Conservation (phyloP, 1,284 basidiomycete species). For the Cerrena zonata region DNA sequence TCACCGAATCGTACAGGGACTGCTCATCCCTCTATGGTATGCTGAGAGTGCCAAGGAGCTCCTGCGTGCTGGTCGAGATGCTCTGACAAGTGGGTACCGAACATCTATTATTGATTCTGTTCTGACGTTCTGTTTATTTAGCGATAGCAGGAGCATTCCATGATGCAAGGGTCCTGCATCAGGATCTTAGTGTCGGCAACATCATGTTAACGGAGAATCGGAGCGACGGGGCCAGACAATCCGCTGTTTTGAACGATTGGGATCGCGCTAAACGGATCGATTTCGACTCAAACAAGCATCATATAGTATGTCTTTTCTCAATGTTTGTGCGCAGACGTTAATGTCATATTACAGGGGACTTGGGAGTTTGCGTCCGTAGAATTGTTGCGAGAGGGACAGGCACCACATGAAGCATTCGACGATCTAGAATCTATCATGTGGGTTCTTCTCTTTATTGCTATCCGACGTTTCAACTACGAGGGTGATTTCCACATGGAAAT, state of each 20-base stretch:
- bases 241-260: conserved; percentile 12
- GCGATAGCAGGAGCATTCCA: conserved; percentile 1
- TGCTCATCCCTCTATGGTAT: conserved; percentile 7
- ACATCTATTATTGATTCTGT: neutral
- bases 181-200: conserved; percentile 11
- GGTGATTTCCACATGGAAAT: neutral
- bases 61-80: conserved; percentile 5
- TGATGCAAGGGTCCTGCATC: conserved; percentile 5
- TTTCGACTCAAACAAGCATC: neutral
- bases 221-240: neutral
- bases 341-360: conserved; percentile 7
- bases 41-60: conserved; percentile 8
- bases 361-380: conserved; percentile 12
- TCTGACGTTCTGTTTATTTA: neutral
- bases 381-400: conserved; percentile 3
- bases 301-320: neutral
- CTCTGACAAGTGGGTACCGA: conserved; percentile 3
- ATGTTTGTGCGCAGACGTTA: neutral
- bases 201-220: conserved; percentile 8
- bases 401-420: conserved; percentile 10
- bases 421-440: conserved; percentile 14
- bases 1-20: conserved; percentile 12
- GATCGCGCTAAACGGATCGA: neutral
- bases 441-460: conserved; percentile 8
- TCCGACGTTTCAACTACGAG: conserved; percentile 7